These are phyloP conservation scores for Phellinidium pouzarii DNA, from an alignment of 1,284 basidiomycete species.

Conservation along the genomic window DNA sequence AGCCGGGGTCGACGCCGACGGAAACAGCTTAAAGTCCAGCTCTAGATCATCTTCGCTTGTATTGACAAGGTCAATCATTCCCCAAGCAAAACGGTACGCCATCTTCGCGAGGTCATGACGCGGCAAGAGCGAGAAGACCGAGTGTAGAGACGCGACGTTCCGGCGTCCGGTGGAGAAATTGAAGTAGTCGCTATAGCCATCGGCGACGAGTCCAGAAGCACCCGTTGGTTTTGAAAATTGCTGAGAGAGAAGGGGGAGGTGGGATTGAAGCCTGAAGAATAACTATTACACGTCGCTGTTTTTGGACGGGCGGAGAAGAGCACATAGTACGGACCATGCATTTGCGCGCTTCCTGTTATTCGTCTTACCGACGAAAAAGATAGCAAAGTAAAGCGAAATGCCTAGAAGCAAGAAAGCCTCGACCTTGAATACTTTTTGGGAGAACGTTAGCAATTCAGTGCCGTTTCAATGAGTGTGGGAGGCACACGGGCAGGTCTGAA, in stretches of 20 bases:
- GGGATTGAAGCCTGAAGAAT: slow-evolving; percentile 45
- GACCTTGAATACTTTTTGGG: slow-evolving; percentile 48
- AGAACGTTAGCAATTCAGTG: neutral
- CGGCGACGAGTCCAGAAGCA: slow-evolving; percentile 42
- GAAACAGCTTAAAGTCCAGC: slow-evolving; percentile 70
- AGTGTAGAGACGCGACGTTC: slow-evolving; percentile 69
- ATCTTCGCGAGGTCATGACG: slow-evolving; percentile 76
- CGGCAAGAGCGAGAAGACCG: slow-evolving; percentile 69
- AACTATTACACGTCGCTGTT: neutral
- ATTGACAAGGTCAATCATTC: slow-evolving; percentile 71
- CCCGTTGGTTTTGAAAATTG: slow-evolving; percentile 64
- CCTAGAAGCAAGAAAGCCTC: slow-evolving; percentile 53
- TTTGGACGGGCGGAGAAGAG: neutral
- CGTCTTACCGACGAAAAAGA: slow-evolving; percentile 49
- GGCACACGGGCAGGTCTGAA: slow-evolving; percentile 74
- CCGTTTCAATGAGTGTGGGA: neutral
- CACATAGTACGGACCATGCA: slow-evolving; percentile 47
- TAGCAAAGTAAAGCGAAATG: slow-evolving; percentile 47
- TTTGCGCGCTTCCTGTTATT: slow-evolving; percentile 49
- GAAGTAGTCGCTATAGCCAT: slow-evolving; percentile 76
- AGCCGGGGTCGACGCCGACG: slow-evolving; percentile 39
- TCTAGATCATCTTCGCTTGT: slow-evolving; percentile 60
- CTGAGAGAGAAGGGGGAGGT: slow-evolving; percentile 46
- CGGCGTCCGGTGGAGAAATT: slow-evolving; percentile 82
- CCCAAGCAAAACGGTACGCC: slow-evolving; percentile 51